Evolutionary conservation across 495 filamentous ascomycete species (phyloP).

Genomic region (Talaromyces stipitatus): DNA sequence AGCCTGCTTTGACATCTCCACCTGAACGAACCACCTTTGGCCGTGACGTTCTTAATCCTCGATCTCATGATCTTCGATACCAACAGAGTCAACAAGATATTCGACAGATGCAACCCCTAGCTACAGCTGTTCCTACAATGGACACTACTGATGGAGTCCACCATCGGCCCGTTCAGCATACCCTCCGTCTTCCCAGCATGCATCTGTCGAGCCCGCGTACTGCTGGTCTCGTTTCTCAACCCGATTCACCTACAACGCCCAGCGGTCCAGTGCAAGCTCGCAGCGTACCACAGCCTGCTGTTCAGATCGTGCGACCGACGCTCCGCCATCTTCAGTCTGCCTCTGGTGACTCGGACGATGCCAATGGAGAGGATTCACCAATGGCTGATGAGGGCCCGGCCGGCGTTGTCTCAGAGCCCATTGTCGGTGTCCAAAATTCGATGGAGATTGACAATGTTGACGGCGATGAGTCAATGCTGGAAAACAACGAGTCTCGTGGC

Average conservation of each 20-base stretch:
- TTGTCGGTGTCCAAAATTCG: conserved; percentile 66
- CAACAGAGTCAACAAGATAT: conserved; percentile 38
- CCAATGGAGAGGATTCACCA: conserved; percentile 63
- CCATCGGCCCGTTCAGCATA: conserved; percentile 73
- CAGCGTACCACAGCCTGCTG: conserved; percentile 33
- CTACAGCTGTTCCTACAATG: conserved; percentile 63
- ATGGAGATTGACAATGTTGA: conserved; percentile 79
- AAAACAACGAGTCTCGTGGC: conserved; percentile 63
- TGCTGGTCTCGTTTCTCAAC: conserved; percentile 71
- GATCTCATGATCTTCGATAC: conserved; percentile 53
- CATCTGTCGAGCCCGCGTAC: conserved; percentile 22
- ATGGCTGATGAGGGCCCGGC: conserved; percentile 61
- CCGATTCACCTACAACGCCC: conserved; percentile 89
- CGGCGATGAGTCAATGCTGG: conserved; percentile 64
- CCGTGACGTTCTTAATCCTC: conserved; percentile 34
- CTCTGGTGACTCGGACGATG: conserved; percentile 81
- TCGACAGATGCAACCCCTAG: conserved; percentile 56
- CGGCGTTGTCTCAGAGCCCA: conserved; percentile 65
- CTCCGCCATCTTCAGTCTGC: conserved; percentile 83
- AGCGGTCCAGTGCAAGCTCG: conserved; percentile 54
- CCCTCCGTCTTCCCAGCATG: conserved; percentile 70
- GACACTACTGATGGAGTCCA: conserved; percentile 69
- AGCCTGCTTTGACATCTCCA: conserved; percentile 63
- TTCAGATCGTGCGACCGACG: conserved; percentile 57
- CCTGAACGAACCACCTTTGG: conserved; percentile 65